Percentiles rank a stretch among this genome's conserved stretches.
Conservation (phyloP, 768 basidiomycete genomes). For the Lanmaoa pseudosensibilis region DNA sequence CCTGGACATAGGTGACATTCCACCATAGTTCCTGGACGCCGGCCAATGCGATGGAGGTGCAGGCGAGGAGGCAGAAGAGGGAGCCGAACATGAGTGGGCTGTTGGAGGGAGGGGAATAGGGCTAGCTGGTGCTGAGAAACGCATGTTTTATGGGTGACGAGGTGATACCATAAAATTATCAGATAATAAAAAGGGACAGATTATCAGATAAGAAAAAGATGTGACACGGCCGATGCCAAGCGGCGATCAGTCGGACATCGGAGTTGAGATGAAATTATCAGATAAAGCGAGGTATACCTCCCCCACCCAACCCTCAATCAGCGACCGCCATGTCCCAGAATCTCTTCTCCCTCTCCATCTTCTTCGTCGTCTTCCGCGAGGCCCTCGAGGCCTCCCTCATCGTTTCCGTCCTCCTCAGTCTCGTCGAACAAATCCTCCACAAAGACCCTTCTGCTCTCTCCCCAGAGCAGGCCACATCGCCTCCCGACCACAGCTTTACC, state of each 20-base stretch:
- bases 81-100: not conserved
- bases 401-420: conserved; percentile 85
- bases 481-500: not conserved
- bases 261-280: conserved; percentile 2
- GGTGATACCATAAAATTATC: too few relatives aligned
- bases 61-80: conserved; percentile 15
- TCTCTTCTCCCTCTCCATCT: conserved; percentile 88
- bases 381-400: conserved; percentile 92
- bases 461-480: not conserved
- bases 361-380: conserved; percentile 96
- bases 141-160: too few relatives aligned
- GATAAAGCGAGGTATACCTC: not conserved
- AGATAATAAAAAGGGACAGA: too few relatives aligned
- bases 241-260: not conserved
- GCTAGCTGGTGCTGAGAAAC: too few relatives aligned
- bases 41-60: conserved; percentile 47
- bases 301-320: too few relatives aligned
- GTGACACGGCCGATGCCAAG: too few relatives aligned
- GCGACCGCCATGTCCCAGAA: conserved; percentile 30
- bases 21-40: conserved; percentile 79
- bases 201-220: too few relatives aligned
- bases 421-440: conserved; percentile 82
- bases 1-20: conserved; percentile 83
- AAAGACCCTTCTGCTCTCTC: conserved; percentile 12
- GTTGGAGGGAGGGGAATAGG: too few relatives aligned